Conservation (phyloP, 441 rosid genomes). For the Rhodomyrtus psidioides region DNA sequence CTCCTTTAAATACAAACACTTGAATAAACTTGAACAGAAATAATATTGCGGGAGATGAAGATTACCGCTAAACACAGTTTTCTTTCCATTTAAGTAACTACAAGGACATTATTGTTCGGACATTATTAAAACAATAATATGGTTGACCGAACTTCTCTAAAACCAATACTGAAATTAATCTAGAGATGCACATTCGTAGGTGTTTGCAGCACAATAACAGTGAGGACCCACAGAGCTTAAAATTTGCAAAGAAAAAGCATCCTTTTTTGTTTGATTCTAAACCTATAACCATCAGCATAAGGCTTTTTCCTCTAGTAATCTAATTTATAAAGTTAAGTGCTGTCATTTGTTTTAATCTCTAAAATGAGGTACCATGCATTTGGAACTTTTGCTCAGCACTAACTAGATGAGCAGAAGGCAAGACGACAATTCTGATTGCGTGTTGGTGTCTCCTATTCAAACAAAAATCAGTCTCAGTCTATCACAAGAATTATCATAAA, state of each 20-base stretch:
- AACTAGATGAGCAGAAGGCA: background rate
- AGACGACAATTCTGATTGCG: background rate
- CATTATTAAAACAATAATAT: background rate
- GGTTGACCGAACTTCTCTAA: background rate
- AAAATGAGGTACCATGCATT: background rate
- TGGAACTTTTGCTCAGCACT: background rate
- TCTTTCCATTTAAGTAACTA: background rate
- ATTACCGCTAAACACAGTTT: background rate
- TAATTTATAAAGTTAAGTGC: background rate
- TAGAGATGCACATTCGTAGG: background rate
- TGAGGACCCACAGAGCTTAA: background rate
- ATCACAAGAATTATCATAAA: background rate
- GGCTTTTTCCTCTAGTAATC: background rate
- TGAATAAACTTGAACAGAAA: background rate
- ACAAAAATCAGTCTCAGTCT: background rate
- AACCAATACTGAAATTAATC: background rate
- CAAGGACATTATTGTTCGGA: background rate
- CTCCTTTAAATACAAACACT: background rate
- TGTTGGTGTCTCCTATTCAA: background rate
- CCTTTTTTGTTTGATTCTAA: background rate
- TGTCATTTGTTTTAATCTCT: background rate
- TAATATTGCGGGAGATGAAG: background rate
- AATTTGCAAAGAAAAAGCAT: background rate
- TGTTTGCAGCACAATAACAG: background rate
- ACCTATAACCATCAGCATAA: background rate